These are phyloP conservation scores for Eurotiales sp. DNA, from an alignment of 2,329 filamentous ascomycete species.

Conservation along the genomic window DNA sequence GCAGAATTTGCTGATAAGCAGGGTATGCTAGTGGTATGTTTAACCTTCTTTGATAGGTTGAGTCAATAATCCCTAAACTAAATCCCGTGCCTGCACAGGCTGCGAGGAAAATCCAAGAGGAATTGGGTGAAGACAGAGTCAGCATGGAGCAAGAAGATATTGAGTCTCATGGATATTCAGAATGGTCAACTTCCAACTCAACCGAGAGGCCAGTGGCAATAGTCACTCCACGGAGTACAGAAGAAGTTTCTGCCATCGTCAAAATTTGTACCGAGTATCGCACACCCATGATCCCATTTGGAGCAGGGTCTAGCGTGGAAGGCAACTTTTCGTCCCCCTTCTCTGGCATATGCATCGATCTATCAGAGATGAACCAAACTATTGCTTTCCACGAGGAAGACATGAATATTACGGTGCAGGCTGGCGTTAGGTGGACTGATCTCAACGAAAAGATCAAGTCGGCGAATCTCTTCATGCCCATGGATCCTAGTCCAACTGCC, in stretches of 20 bases:
- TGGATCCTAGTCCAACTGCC: slow-evolving; percentile 66
- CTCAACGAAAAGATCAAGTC: slow-evolving; percentile 67
- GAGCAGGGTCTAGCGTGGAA: slow-evolving; percentile 72
- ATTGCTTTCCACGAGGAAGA: slow-evolving; percentile 60
- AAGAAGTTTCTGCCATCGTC: slow-evolving; percentile 70
- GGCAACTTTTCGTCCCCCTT: slow-evolving; percentile 73
- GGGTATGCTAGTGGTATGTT: too few species aligned
- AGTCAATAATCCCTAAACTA: too few species aligned
- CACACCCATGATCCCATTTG: slow-evolving; percentile 71
- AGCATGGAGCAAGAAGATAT: neutral
- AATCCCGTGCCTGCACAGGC: too few species aligned
- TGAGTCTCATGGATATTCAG: slow-evolving; percentile 14
- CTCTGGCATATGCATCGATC: slow-evolving; percentile 72
- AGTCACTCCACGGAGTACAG: slow-evolving; percentile 63
- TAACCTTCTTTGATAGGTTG: too few species aligned
- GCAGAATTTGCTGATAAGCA: too few species aligned
- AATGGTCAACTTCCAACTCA: slow-evolving; percentile 13
- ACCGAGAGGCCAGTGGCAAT: slow-evolving; percentile 52
- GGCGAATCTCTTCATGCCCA: slow-evolving; percentile 70
- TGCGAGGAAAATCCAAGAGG: neutral
- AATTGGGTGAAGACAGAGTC: neutral
- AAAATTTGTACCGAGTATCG: slow-evolving; percentile 68
- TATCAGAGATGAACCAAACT: slow-evolving; percentile 70
- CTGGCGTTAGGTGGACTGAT: slow-evolving; percentile 70
- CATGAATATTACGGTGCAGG: slow-evolving; percentile 63